Evolutionary conservation across 2,329 filamentous ascomycete species (phyloP).

Genomic region (Venturia carpophila): DNA sequence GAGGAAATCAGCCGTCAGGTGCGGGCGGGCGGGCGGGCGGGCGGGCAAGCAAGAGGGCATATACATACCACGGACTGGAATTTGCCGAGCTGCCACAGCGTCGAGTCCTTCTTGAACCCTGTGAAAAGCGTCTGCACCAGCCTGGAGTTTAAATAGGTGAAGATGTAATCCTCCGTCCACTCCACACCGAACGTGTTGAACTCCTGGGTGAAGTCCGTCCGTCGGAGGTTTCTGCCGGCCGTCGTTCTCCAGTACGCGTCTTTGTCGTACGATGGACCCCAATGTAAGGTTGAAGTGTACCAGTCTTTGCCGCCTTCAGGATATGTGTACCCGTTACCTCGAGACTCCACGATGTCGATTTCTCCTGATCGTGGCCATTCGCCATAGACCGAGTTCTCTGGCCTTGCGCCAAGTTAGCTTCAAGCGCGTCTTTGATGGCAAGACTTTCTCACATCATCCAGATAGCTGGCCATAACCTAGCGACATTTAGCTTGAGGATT

Average conservation of each 20-base stretch:
- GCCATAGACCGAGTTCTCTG: constrained; percentile 27
- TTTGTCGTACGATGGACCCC: constrained; percentile 32
- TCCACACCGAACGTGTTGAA: constrained; percentile 49
- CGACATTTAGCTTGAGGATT: too few species aligned
- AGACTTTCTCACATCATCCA: constrained; percentile 12
- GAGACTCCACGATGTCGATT: constrained; percentile 46
- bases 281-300: constrained; percentile 42
- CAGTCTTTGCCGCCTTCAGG: constrained; percentile 45
- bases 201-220: constrained; percentile 31
- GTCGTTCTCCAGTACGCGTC: constrained; percentile 28
- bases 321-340: constrained; percentile 40
- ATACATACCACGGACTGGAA: constrained; percentile 27
- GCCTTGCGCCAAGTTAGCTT: background rate
- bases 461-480: constrained; percentile 44
- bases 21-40: too few species aligned
- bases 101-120: constrained; percentile 43
- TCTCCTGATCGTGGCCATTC: constrained; percentile 46
- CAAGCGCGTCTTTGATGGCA: too few species aligned
- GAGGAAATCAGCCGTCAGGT: too few species aligned
- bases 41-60: too few species aligned
- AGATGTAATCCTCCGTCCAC: constrained; percentile 47
- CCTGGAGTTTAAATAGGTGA: constrained; percentile 45
- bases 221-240: constrained; percentile 25
- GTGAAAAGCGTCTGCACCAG: constrained; percentile 64
- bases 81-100: constrained; percentile 34